Percentiles rank a stretch among this genome's conserved stretches.
Evolutionary conservation across 805 yeast species (phyloP).

Genomic region (Candida xyloterini): DNA sequence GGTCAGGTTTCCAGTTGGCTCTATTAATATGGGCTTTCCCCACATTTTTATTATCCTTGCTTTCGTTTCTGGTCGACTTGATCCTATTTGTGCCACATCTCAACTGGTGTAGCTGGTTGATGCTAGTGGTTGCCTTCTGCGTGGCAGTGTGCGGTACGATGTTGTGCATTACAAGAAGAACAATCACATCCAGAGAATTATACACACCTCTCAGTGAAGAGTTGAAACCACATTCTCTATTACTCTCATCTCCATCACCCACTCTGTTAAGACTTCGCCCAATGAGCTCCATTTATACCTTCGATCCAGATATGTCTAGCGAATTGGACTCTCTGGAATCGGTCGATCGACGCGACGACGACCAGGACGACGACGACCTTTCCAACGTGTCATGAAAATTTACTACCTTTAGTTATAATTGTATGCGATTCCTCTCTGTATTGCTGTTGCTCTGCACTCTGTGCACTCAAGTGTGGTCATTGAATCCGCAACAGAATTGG

Average conservation of each 20-base stretch:
- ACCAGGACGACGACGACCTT: not conserved
- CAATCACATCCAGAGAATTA: slow-evolving; percentile 47
- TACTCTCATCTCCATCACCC: not conserved
- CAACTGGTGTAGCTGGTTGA: slow-evolving; percentile 83
- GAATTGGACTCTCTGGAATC: not conserved
- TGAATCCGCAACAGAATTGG: slow-evolving; percentile 36
- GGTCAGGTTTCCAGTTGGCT: slow-evolving; percentile 40
- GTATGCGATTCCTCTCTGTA: slow-evolving; percentile 1
- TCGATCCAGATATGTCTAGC: slow-evolving; percentile 4
- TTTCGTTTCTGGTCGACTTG: slow-evolving; percentile 80
- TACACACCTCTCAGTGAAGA: not conserved
- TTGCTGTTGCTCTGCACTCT: slow-evolving; percentile 1
- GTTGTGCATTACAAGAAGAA: slow-evolving; percentile 70
- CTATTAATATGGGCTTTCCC: slow-evolving; percentile 61
- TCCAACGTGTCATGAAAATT: slow-evolving; percentile 10
- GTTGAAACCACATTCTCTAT: not conserved
- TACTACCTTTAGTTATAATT: not conserved
- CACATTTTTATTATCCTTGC: slow-evolving; percentile 62
- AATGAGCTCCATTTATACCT: slow-evolving; percentile 2
- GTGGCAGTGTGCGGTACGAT: slow-evolving; percentile 62
- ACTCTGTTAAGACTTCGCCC: slow-evolving; percentile 2
- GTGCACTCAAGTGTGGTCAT: slow-evolving; percentile 5
- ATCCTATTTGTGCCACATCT: slow-evolving; percentile 72
- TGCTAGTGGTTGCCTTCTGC: slow-evolving; percentile 64
- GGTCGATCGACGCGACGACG: slow-evolving; percentile 10